These are phyloP conservation scores for Hortaea sp. DNA, from an alignment of 2,329 filamentous ascomycete species.

Conservation along the genomic window DNA sequence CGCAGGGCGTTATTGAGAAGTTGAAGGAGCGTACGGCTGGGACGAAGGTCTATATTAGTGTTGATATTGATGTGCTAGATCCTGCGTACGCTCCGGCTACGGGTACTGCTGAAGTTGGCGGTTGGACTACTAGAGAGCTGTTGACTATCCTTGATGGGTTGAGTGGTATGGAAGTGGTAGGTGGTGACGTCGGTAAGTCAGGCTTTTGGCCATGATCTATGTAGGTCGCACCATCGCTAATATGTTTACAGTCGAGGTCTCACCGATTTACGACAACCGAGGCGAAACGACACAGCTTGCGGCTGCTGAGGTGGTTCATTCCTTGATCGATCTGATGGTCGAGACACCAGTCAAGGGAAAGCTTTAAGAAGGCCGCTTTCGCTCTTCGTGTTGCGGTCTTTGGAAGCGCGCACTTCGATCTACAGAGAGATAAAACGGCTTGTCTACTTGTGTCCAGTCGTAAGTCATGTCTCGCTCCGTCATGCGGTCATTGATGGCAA, in stretches of 20 bases:
- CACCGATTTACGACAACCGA: slow-evolving; percentile 51
- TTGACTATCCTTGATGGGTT: slow-evolving; percentile 50
- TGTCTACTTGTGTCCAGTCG: too few species aligned
- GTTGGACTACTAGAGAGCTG: slow-evolving; percentile 51
- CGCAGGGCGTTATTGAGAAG: slow-evolving; percentile 37
- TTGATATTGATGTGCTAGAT: slow-evolving; percentile 49
- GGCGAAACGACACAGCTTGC: slow-evolving; percentile 49
- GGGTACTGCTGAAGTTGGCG: slow-evolving; percentile 51
- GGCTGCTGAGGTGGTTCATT: slow-evolving; percentile 45
- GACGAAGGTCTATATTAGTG: slow-evolving; percentile 46
- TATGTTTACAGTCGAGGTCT: slow-evolving; percentile 44
- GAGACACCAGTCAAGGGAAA: slow-evolving; percentile 26
- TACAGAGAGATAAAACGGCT: too few species aligned
- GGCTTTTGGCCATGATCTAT: neutral
- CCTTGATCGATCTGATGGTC: slow-evolving; percentile 40
- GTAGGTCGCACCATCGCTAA: neutral
- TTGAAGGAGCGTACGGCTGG: slow-evolving; percentile 42
- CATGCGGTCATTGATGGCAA: too few species aligned
- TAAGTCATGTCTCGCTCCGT: too few species aligned
- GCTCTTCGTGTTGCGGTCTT: too few species aligned
- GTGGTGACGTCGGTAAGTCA: slow-evolving; percentile 44
- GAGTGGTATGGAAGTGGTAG: slow-evolving; percentile 47
- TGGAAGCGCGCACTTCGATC: too few species aligned
- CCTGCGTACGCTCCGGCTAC: slow-evolving; percentile 47
- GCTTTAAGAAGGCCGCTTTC: neutral